These are phyloP conservation scores for Talaromyces wortmannii DNA, from an alignment of 495 filamentous ascomycete species.

Conservation along the genomic window DNA sequence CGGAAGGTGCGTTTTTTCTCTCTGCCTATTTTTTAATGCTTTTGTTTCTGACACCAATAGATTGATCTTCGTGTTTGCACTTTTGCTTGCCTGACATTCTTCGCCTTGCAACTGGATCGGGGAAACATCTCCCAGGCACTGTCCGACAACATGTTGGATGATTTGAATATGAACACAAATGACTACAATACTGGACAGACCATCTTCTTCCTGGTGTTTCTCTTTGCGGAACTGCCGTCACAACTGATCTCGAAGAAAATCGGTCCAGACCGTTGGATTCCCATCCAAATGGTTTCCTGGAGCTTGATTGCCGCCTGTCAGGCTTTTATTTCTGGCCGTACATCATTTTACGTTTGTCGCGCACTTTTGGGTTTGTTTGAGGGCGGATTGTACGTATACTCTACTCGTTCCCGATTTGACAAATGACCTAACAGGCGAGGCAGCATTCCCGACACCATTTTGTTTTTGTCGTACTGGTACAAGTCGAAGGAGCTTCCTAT, in stretches of 20 bases:
- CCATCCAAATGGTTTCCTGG: conserved; percentile 74
- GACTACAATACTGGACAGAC: conserved; percentile 76
- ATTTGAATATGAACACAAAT: conserved; percentile 57
- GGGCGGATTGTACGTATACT: conserved; percentile 54
- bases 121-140: conserved; percentile 67
- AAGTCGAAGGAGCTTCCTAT: conserved; percentile 61
- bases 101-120: conserved; percentile 74
- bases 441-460: conserved; percentile 38
- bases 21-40: background rate
- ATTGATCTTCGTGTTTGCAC: conserved; percentile 52
- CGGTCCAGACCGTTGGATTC: conserved; percentile 83
- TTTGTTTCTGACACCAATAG: conserved; percentile 12
- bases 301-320: conserved; percentile 64
- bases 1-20: conserved; percentile 42
- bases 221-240: conserved; percentile 65
- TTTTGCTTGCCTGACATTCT: conserved; percentile 73
- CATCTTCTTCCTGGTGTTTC: conserved; percentile 60
- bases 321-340: conserved; percentile 54
- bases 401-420: conserved; percentile 11
- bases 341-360: conserved; percentile 57
- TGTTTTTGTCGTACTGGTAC: conserved; percentile 76
- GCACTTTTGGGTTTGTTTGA: conserved; percentile 67
- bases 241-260: conserved; percentile 67
- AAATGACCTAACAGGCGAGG: background rate
- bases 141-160: conserved; percentile 61